Percentiles rank a stretch among this genome's conserved stretches.
Conservation (phyloP, 2,329 filamentous ascomycete genomes). For the Ophiostoma quercus region DNA sequence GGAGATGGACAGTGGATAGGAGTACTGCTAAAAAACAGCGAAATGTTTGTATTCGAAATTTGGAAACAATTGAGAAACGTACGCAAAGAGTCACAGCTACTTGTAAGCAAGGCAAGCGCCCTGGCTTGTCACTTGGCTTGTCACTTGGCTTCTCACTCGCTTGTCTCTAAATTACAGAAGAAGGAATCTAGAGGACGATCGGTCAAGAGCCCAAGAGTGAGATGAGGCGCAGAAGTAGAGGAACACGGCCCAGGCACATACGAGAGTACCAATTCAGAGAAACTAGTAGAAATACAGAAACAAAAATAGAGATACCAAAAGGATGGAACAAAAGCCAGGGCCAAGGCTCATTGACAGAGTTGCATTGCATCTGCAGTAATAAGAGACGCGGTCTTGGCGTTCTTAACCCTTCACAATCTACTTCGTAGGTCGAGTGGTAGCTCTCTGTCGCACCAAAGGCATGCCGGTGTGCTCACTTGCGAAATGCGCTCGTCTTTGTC, state of each 20-base stretch:
- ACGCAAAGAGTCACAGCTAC: background rate
- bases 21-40: background rate
- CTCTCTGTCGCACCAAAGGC: background rate
- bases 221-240: constrained; percentile 6
- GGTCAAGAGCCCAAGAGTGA: background rate
- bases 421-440: no score
- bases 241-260: background rate
- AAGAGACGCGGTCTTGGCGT: constrained; percentile 3
- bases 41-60: background rate
- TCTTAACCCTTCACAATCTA: background rate
- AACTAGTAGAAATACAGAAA: background rate
- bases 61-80: background rate
- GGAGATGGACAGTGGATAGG: background rate
- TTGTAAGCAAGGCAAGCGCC: background rate
- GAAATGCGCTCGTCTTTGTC: background rate
- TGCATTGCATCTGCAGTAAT: constrained; percentile 1
- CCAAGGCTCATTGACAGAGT: background rate
- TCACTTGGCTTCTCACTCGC: background rate
- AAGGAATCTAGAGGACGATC: background rate
- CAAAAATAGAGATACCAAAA: background rate
- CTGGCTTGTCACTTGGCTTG: background rate
- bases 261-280: background rate
- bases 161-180: background rate
- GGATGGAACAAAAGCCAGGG: background rate
- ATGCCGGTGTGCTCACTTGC: background rate